Evolutionary conservation across 257 asterid species (phyloP).

Genomic region (Misopates orontium): DNA sequence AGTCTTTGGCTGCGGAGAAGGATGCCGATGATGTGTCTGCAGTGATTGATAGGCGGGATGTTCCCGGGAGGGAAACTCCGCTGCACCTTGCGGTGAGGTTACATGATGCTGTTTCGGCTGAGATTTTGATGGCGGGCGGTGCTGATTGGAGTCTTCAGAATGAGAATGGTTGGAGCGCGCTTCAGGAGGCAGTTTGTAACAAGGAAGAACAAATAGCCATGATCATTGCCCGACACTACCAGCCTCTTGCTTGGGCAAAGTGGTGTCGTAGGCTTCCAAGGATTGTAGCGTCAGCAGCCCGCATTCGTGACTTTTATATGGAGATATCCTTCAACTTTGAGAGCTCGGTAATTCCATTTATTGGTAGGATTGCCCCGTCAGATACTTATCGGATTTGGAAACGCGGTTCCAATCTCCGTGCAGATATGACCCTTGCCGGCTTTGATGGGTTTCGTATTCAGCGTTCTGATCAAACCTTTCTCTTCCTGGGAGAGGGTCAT

Average conservation of each 20-base stretch:
- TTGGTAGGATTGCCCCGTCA: slow-evolving; percentile 97
- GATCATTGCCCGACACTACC: slow-evolving; percentile 95
- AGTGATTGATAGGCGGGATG: slow-evolving; percentile 89
- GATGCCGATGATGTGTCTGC: slow-evolving; percentile 78
- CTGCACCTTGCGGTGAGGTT: slow-evolving; percentile 88
- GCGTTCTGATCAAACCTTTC: slow-evolving; percentile 94
- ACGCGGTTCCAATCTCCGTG: slow-evolving; percentile 96
- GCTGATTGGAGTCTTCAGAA: slow-evolving; percentile 99
- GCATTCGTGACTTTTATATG: slow-evolving; percentile 97
- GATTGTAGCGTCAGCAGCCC: slow-evolving; percentile 78
- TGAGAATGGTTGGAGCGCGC: slow-evolving; percentile 99
- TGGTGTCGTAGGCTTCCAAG: slow-evolving; percentile 99
- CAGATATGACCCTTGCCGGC: slow-evolving; percentile 99
- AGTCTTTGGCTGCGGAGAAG: slow-evolving; percentile 81
- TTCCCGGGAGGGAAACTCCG: slow-evolving; percentile 97
- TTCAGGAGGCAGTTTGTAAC: slow-evolving; percentile 99
- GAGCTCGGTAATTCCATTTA: slow-evolving; percentile 96
- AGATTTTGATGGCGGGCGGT: slow-evolving; percentile 96
- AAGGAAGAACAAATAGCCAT: slow-evolving; percentile 89
- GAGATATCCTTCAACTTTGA: slow-evolving; percentile 97
- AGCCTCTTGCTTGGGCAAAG: slow-evolving; percentile 99
- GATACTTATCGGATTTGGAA: slow-evolving; percentile 98
- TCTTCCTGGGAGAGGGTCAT: slow-evolving; percentile 92
- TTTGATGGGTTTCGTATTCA: slow-evolving; percentile 98
- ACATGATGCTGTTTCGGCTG: slow-evolving; percentile 77